Conservation (phyloP, 2,329 filamentous ascomycete species). For the Aspergillus texensis region DNA sequence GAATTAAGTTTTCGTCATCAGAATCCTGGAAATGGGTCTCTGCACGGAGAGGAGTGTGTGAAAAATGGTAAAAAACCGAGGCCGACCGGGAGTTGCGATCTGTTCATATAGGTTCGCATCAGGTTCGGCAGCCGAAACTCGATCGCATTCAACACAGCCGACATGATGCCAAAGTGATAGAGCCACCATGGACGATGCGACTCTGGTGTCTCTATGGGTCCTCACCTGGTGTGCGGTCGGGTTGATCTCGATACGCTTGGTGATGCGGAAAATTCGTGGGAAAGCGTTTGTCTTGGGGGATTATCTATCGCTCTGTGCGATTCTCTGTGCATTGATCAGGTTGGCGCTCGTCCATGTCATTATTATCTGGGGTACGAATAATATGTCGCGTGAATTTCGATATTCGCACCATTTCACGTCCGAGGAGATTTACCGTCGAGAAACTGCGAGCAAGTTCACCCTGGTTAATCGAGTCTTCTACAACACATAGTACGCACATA, state of each 20-base stretch:
- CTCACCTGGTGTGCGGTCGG: slow-evolving; percentile 4
- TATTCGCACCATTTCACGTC: slow-evolving; percentile 1
- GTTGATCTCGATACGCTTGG: slow-evolving; percentile 5
- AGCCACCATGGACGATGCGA: slow-evolving; percentile 3
- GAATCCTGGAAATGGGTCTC: background rate
- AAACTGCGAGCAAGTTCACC: slow-evolving; percentile 7
- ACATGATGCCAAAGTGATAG: background rate
- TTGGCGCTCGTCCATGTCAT: slow-evolving; percentile 7
- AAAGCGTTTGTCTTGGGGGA: slow-evolving; percentile 4
- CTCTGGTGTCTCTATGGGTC: slow-evolving; percentile 2
- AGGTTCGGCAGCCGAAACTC: background rate
- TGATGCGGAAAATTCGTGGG: slow-evolving; percentile 7
- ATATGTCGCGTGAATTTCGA: background rate
- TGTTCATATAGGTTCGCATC: background rate
- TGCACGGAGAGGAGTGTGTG: background rate
- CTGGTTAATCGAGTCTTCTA: slow-evolving; percentile 7
- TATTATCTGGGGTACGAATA: slow-evolving; percentile 5
- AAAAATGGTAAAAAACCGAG: background rate
- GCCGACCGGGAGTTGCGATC: background rate
- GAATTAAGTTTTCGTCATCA: background rate
- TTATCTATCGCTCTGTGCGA: slow-evolving; percentile 5
- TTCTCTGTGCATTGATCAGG: slow-evolving; percentile 5
- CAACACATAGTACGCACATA: slow-evolving; percentile 3
- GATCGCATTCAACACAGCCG: slow-evolving; percentile 1
- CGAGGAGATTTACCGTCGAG: slow-evolving; percentile 1